Evolutionary conservation across 306 rosid genomes (phyloP), one percentile per base, ranked within the genome.

Genomic region (Pueraria montana): DNA sequence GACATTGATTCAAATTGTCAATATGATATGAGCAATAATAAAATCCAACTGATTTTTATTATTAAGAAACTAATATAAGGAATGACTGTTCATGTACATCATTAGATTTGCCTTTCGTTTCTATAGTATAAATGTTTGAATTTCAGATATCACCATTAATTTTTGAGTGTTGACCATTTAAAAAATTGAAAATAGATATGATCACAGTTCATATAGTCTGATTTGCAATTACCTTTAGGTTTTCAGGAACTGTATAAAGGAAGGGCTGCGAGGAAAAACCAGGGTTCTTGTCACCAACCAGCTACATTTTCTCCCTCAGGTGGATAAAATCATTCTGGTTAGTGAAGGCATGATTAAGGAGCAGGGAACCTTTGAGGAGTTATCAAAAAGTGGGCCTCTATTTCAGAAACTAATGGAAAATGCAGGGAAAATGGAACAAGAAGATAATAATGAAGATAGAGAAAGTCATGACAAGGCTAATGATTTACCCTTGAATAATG

Each of bases 251-350:
- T 95, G 98, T 66, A 88, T 95, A 86, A 93, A 89, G 93, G 94
- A 93, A 87, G 97, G 86, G 52, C 87, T 95, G 85, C 80, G 58
- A 63, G 95, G 91, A 52, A 95, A 93, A 86, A 95, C 98, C 46
- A 83, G 97, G 81, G 89, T 93, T 83, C 97, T 95, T 77, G 97
- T 95, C 78, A 95, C 98, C 40, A 95, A 95, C 87, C 98, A 95
- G 87, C 90, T 95, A 52, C 98, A 93, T 87, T 91, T 95, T 84
- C 98, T 95, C 78, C 95, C 97, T 58, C 97, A 88, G 58, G 95
- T 95, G 84, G 98, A 95, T 56, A 88, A 85, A 80, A 88, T 95
- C 71, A 84, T 95, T 75, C 76, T 95, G 34, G 86, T 95, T 59
- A 87, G 82, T 62, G 93, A 93, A 17, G 97, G 98, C 45, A 83